A percentile compares a stretch with the other conserved stretches of the same genome.
Evolutionary conservation across 1,284 basidiomycete genomes (phyloP).

Genomic region (Chalciporus sp.): DNA sequence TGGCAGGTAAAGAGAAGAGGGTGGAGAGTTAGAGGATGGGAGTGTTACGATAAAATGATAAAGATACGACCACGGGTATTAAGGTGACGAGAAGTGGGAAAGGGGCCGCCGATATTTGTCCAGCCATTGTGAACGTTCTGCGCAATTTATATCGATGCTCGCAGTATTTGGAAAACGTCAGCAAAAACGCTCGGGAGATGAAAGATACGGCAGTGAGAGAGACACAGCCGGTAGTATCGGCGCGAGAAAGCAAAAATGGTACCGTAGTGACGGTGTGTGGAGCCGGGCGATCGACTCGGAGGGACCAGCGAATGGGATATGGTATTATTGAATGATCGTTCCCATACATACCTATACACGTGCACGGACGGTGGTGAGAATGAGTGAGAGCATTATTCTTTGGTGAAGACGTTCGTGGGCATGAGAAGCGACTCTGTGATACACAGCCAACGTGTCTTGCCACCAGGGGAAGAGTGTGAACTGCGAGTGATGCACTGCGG

Average conservation of each 20-base stretch:
- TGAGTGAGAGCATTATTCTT: neutral
- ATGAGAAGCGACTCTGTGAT: conserved; percentile 1
- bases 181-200: conserved; percentile 1
- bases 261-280: conserved; percentile 6
- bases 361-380: neutral
- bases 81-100: no score
- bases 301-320: conserved; percentile 7
- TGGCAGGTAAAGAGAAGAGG: no score
- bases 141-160: conserved; percentile 4
- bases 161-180: conserved; percentile 3
- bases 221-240: neutral
- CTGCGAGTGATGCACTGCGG: no score
- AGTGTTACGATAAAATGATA: no score
- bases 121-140: conserved; percentile 10
- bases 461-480: neutral
- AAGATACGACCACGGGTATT: no score
- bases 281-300: conserved; percentile 1
- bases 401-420: neutral
- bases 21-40: no score
- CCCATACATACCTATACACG: conserved; percentile 8
- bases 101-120: conserved; percentile 10
- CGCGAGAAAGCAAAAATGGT: neutral
- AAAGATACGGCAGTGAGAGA: conserved; percentile 3
- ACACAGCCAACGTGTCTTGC: no score
- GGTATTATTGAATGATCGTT: conserved; percentile 7